Evolutionary conservation across 225 moss, liverwort and hornwort species (phyloP), one percentile per base, ranked within the genome.

Genomic region (Sphagnum contortum): DNA sequence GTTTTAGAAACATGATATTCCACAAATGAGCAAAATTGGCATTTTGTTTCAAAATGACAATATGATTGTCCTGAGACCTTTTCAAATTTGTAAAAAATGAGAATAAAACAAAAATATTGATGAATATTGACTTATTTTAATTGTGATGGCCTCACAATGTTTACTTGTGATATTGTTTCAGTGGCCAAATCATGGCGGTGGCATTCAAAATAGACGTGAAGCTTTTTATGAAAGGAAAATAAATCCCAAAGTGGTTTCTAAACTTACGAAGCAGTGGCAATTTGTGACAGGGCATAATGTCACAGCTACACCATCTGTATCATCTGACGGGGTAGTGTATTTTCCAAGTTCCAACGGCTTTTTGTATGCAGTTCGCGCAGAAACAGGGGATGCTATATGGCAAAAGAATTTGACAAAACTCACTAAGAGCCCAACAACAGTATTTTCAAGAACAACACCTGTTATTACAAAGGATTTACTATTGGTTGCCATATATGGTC

Each of bases 181-280:
- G 29, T 62, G 62, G 62, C 5, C 11, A 48, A 62, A 62, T 62
- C 62, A 62, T 45, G 62, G 62, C 8, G 62, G 62, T 11, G 62
- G 62, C 7, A 47, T 62, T 47, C 12, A 3, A 4, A 62, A 62
- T 48, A 11, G 44, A 48, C 13, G 62, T 47, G 9, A 14, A 9
- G 62, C 62, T 4, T 8, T 4, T 8, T 11, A 45, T 4, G 62
- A 62, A 48, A 12, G 62, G 11, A 62, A 46, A 5, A 62, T 62
- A 47, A 62, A 48, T 48, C 29, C 45, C 2, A 12, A 5, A 5
- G n/a, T 48, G 2, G 62, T n/a, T 11, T 10, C 47, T 47, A 29
- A 46, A 4, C 13, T 62, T 8, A 3, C 29, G 13, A 47, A 47
- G 47, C 45, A 62, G 62, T 62, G 62, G 62, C 47, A 62, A 45